A percentile compares a stretch with the other conserved stretches of the same genome.
Conservation (phyloP, 306 rosid species). For the Lathyrus sativus region DNA sequence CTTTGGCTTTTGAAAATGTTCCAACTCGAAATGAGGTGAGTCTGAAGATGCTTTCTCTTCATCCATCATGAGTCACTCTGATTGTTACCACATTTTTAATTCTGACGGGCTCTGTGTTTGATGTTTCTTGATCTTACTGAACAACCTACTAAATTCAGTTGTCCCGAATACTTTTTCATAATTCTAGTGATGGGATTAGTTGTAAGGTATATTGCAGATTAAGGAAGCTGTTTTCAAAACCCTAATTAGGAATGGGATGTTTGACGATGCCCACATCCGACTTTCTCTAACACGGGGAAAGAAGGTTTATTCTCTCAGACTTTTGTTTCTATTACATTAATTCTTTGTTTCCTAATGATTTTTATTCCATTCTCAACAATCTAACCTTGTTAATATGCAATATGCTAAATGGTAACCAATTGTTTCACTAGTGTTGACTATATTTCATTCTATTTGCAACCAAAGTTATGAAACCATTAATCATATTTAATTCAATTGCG, state of each 20-base stretch:
- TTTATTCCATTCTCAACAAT: slow-evolving; percentile 11
- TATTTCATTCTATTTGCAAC: slow-evolving; percentile 21
- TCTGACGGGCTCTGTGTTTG: neutral
- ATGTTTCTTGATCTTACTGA: too few species aligned
- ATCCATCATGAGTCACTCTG: slow-evolving; percentile 9
- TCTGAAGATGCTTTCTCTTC: slow-evolving; percentile 19
- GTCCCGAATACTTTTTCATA: too few species aligned
- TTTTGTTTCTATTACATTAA: slow-evolving; percentile 6
- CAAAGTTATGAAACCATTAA: slow-evolving; percentile 7
- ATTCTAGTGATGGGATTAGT: too few species aligned
- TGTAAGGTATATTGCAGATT: slow-evolving; percentile 35
- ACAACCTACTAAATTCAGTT: too few species aligned
- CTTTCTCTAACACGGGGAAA: slow-evolving; percentile 75
- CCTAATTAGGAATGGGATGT: slow-evolving; percentile 78
- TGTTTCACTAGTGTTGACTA: slow-evolving; percentile 14
- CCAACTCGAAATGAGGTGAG: slow-evolving; percentile 29
- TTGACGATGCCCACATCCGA: slow-evolving; percentile 73
- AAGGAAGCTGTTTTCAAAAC: slow-evolving; percentile 81
- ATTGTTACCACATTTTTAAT: slow-evolving; percentile 21
- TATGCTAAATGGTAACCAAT: slow-evolving; percentile 10
- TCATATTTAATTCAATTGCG: slow-evolving; percentile 2
- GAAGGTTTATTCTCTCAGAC: slow-evolving; percentile 50
- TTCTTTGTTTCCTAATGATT: neutral
- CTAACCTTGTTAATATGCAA: slow-evolving; percentile 1
- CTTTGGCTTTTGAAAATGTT: slow-evolving; percentile 37